phyloP scores from a whole-genome alignment of 2,329 filamentous ascomycete species.

The Dothidotthia symphoricarpi region DNA sequence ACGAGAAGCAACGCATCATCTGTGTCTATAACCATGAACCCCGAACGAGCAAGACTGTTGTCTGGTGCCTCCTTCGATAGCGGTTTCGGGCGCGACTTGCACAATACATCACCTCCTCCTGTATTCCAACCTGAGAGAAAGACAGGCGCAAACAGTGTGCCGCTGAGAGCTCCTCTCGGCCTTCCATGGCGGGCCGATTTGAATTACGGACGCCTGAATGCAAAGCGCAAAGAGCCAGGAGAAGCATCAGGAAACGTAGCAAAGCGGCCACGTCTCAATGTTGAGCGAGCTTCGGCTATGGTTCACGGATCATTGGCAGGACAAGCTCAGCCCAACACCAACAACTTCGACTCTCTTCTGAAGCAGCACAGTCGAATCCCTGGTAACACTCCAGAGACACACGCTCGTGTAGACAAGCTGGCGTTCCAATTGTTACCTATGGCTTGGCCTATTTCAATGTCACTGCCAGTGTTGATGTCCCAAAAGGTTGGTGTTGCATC shows the following conservation, averaged over 20 bases:
- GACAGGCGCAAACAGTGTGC: conserved; percentile 18
- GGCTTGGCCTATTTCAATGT: no score
- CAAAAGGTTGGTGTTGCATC: no score
- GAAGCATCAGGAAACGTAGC: neutral
- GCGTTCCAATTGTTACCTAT: no score
- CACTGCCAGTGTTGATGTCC: no score
- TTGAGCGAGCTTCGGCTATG: conserved; percentile 7
- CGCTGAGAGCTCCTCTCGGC: conserved; percentile 8
- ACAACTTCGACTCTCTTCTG: neutral
- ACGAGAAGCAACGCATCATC: neutral
- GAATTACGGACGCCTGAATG: neutral
- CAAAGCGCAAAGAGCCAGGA: conserved; percentile 4
- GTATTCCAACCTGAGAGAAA: conserved; percentile 4
- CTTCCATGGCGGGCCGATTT: neutral
- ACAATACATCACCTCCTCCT: conserved; percentile 8
- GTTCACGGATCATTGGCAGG: conserved; percentile 4
- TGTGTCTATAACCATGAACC: conserved; percentile 6
- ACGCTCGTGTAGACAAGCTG: no score
- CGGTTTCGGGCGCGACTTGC: conserved; percentile 17
- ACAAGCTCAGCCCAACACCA: neutral
- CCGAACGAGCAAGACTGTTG: conserved; percentile 15
- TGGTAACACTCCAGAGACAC: no score
- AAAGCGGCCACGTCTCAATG: conserved; percentile 16
- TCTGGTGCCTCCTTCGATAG: conserved; percentile 5
- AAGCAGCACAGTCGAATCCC: neutral